Evolutionary conservation across 2,329 filamentous ascomycete species (phyloP).

Genomic region (Biscogniauxia sp.): DNA sequence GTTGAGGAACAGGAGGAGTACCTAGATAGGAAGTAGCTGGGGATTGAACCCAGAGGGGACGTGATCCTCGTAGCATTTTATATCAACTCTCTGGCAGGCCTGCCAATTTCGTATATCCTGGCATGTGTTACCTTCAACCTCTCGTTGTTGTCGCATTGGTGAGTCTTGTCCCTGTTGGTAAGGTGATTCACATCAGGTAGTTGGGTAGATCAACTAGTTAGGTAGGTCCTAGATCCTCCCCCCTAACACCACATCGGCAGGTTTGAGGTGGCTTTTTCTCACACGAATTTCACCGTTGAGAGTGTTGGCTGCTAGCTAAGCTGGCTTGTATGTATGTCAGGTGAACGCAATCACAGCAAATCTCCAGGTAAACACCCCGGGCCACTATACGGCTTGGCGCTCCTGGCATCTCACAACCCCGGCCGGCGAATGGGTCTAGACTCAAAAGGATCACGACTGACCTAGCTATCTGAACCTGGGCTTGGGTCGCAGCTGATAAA

Average conservation of each 20-base stretch:
- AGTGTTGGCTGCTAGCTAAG: no score
- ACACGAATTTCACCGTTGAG: not conserved
- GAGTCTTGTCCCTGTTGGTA: not conserved
- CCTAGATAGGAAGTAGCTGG: no score
- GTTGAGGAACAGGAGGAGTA: not conserved
- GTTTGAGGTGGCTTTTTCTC: not conserved
- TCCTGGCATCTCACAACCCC: not conserved
- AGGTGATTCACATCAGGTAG: not conserved
- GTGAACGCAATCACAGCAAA: not conserved
- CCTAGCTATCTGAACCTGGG: not conserved
- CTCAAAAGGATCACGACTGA: not conserved
- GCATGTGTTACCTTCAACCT: not conserved
- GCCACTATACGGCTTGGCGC: not conserved
- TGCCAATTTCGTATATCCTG: not conserved
- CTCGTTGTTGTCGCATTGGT: not conserved
- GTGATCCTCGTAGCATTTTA: not conserved
- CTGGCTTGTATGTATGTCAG: not conserved
- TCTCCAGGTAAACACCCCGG: not conserved
- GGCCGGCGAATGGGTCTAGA: not conserved
- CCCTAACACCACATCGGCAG: not conserved
- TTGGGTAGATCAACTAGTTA: no score
- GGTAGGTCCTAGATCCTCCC: no score
- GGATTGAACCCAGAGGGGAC: not conserved
- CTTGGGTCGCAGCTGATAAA: not conserved
- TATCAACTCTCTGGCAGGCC: not conserved